These are phyloP conservation scores for Penstemon barbatus DNA, from an alignment of 257 asterid species.

Conservation along the genomic window DNA sequence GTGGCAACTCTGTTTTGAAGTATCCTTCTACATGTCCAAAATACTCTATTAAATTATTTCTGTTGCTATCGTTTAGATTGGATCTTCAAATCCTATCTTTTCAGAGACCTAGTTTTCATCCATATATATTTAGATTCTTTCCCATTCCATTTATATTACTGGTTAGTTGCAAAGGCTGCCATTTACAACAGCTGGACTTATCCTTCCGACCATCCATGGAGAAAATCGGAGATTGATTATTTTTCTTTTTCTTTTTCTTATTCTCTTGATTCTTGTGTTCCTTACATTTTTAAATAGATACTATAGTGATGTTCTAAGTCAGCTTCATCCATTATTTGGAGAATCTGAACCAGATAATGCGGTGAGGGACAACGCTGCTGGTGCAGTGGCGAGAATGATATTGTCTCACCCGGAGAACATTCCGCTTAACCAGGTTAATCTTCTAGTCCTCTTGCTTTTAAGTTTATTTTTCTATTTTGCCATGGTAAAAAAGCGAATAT, in stretches of 20 bases:
- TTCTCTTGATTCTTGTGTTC: conserved; percentile 27
- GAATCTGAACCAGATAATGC: conserved; percentile 93
- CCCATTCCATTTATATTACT: conserved; percentile 1
- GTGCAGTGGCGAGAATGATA: conserved; percentile 99
- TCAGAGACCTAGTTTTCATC: conserved; percentile 9
- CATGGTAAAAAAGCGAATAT: background rate
- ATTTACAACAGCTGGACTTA: background rate
- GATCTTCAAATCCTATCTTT: conserved; percentile 8
- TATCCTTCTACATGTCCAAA: conserved; percentile 47
- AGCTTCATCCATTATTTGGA: conserved; percentile 83
- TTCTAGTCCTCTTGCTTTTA: conserved; percentile 15
- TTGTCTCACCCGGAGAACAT: conserved; percentile 82
- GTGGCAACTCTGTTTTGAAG: conserved; percentile 77
- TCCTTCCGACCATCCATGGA: conserved; percentile 8
- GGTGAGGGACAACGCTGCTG: conserved; percentile 96
- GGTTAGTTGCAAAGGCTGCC: background rate
- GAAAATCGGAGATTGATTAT: background rate
- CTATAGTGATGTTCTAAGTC: conserved; percentile 60
- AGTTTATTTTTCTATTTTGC: conserved; percentile 22
- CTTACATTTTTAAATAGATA: conserved; percentile 50
- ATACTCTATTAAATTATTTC: background rate
- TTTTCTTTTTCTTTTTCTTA: background rate
- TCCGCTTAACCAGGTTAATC: conserved; percentile 77
- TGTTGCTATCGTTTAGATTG: conserved; percentile 2
- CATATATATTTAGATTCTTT: background rate